These are phyloP conservation scores for Silene vulgaris DNA, from an alignment of 179 eudicot genomes.

Conservation along the genomic window DNA sequence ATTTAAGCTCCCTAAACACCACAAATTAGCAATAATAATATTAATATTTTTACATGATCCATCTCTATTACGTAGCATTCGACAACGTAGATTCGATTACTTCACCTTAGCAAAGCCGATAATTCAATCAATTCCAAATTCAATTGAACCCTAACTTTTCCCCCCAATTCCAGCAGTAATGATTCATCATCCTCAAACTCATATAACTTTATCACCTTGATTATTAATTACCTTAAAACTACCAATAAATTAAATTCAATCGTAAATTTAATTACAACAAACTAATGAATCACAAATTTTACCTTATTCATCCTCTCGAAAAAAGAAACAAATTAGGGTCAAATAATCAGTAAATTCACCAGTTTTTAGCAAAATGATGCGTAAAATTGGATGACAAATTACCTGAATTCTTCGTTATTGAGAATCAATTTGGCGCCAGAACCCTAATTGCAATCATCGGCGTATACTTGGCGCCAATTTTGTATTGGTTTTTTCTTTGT, in stretches of 20 bases:
- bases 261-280: neutral
- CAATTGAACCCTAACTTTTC: neutral
- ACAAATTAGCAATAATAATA: slow-evolving; percentile 5
- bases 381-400: neutral
- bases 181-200: neutral
- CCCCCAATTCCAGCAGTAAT: slow-evolving; percentile 3
- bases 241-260: neutral
- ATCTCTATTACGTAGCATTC: neutral
- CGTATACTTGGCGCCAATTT: neutral
- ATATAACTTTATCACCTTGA: neutral
- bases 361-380: neutral
- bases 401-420: neutral
- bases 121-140: neutral
- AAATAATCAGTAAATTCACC: neutral
- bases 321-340: neutral
- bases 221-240: neutral
- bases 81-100: neutral
- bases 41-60: neutral
- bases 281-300: neutral
- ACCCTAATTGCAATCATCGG: slow-evolving; percentile 13
- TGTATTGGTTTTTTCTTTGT: neutral
- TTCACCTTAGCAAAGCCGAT: neutral
- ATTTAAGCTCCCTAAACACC: neutral
- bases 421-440: slow-evolving; percentile 10
- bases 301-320: neutral